phyloP scores from a whole-genome alignment of 192 early-diverging fungal genomes.

The Coemansia sp. region DNA sequence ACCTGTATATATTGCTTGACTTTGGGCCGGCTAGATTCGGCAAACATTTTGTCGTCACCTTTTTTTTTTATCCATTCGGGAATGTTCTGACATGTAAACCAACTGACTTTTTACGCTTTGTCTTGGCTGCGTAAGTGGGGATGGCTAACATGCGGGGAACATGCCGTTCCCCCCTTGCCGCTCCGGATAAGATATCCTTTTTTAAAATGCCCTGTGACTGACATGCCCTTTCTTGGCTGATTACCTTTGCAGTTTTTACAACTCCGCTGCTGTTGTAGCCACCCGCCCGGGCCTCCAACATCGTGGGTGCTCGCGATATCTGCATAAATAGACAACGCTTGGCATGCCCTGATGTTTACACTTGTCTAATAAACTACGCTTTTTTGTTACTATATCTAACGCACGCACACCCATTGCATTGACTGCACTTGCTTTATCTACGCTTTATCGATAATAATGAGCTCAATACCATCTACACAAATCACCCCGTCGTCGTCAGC shows the following conservation, averaged over 20 bases:
- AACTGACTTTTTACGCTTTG: conserved; percentile 3
- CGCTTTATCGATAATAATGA: background rate
- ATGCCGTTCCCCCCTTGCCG: background rate
- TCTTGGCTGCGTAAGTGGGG: background rate
- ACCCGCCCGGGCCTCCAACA: background rate
- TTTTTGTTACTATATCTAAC: background rate
- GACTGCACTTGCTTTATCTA: background rate
- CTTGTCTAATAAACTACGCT: background rate
- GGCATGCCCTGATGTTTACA: background rate
- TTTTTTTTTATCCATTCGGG: background rate
- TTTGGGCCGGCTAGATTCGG: conserved; percentile 2
- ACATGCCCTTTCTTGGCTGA: background rate
- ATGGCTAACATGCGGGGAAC: background rate
- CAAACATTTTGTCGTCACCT: conserved; percentile 1
- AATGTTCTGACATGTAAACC: conserved; percentile 1
- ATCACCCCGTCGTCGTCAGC: background rate
- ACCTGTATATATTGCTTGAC: background rate
- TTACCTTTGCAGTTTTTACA: background rate
- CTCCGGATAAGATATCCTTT: background rate
- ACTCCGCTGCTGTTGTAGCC: background rate
- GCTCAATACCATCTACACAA: background rate
- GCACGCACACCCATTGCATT: background rate
- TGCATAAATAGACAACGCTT: conserved; percentile 1
- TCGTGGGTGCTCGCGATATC: background rate
- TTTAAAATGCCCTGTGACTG: background rate